Conservation (phyloP, 768 basidiomycete species). For the Phaeotremella fagi region DNA sequence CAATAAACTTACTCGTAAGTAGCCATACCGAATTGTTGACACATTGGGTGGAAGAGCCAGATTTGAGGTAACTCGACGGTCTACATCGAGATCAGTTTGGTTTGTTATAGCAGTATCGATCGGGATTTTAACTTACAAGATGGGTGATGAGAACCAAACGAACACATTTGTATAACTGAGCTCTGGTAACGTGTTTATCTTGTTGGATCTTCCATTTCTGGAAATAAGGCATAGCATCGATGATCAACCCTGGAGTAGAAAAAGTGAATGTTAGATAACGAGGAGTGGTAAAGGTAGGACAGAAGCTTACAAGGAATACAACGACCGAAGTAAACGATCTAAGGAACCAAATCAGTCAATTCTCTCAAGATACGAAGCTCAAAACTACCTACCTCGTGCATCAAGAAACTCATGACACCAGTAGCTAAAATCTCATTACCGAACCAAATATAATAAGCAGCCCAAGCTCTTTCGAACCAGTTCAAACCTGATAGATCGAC, state of each 20-base stretch:
- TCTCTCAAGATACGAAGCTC: too few species aligned
- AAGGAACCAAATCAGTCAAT: background rate
- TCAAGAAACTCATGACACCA: slow-evolving; percentile 80
- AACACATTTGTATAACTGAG: slow-evolving; percentile 92
- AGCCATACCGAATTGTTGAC: slow-evolving; percentile 77
- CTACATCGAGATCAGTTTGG: too few species aligned
- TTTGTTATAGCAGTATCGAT: too few species aligned
- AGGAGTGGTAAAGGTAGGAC: background rate
- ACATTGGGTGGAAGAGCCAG: slow-evolving; percentile 85
- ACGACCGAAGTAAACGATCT: slow-evolving; percentile 96
- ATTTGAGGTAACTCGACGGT: slow-evolving; percentile 90
- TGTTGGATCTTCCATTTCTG: slow-evolving; percentile 83
- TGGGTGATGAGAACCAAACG: slow-evolving; percentile 90
- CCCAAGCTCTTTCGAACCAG: slow-evolving; percentile 69
- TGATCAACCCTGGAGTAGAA: slow-evolving; percentile 67
- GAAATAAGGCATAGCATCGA: slow-evolving; percentile 92
- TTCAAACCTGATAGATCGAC: slow-evolving; percentile 39
- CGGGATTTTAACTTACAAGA: too few species aligned
- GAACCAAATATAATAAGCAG: slow-evolving; percentile 71
- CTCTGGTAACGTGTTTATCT: slow-evolving; percentile 67
- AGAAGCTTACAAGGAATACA: slow-evolving; percentile 57
- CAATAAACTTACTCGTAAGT: slow-evolving; percentile 62
- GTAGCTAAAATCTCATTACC: slow-evolving; percentile 90
- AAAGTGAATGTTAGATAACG: background rate
- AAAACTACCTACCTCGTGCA: slow-evolving; percentile 74